Evolutionary conservation across 768 basidiomycete genomes (phyloP).

Genomic region (Cystofilobasidium capitatum): DNA sequence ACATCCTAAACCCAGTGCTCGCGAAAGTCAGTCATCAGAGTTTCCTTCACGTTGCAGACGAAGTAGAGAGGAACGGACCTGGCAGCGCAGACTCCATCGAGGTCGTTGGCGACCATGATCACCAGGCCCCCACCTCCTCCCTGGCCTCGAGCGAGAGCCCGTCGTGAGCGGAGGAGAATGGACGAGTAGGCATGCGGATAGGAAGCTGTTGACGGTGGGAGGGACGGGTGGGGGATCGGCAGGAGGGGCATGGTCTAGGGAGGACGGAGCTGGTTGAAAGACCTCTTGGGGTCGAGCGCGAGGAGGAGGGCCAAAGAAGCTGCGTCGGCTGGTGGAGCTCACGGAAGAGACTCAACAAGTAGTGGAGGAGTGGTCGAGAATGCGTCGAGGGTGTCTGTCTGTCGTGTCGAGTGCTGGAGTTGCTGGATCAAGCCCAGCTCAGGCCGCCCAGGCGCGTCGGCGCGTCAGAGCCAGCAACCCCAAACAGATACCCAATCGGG

Average conservation of each 20-base stretch:
- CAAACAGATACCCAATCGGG: no score
- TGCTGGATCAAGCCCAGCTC: no score
- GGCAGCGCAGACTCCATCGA: conserved; percentile 25
- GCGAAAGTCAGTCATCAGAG: conserved; percentile 40
- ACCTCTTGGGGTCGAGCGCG: no score
- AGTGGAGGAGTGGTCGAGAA: no score
- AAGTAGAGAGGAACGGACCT: conserved; percentile 6
- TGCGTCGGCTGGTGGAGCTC: no score
- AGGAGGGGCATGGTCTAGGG: conserved; percentile 25
- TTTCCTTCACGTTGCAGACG: neutral
- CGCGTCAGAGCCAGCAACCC: no score
- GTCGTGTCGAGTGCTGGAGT: no score
- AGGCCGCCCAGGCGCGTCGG: no score
- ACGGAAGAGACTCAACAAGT: no score
- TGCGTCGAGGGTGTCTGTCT: no score
- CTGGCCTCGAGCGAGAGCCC: conserved; percentile 14
- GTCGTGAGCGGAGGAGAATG: conserved; percentile 19
- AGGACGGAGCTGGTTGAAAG: neutral
- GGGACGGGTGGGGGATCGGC: conserved; percentile 12
- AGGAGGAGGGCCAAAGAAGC: no score
- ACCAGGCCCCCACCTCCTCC: conserved; percentile 23
- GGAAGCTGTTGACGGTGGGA: conserved; percentile 6
- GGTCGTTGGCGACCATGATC: conserved; percentile 27
- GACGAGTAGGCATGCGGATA: conserved; percentile 25
- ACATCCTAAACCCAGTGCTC: conserved; percentile 79